Base-by-base conservation (phyloP, 1,139 yeast genomes). In the Ogataea hybrid region DNA sequence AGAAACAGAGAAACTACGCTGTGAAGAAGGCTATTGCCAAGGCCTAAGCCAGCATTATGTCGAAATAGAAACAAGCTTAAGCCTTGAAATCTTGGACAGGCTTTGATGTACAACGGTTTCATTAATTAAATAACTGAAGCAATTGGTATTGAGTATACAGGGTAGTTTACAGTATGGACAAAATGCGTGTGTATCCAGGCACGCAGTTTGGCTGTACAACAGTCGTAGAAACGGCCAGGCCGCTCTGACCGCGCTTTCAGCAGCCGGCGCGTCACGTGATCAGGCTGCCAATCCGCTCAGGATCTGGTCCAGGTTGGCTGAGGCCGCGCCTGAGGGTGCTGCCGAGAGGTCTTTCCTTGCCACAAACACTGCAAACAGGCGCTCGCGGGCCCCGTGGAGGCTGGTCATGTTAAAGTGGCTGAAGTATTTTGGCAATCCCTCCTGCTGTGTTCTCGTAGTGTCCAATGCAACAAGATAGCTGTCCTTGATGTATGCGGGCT, bases 1-100 rank as follows among this genome's bases (percentile, higher is more conserved):
- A 86, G 86, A 92, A 89, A 83, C 96, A 90, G 81, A 88, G 88
- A 77, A 85, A 92, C 79, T 83, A 71, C 70, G 89, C 92, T 74
- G 90, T 90, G 68, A 86, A 85, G 79, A 90, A 88, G 77, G 87
- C 86, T 67, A 75, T 79, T 62, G 92, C 94, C 65, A 86, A 85
- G 80, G 94, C 94, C 75, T 84, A 82, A 77, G 63, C 61, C 38
- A 20, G 41, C 28, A 16, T 39, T 34, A 28, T 38, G 72, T 79
- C 39, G 39, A 37, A 23, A 37, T 37, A 37, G 41, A 37, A 37
- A 32, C 29, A 37, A 30, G 20, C 20, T 14, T 32, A 23, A 30
- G 43, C 32, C 46, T 35, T 32, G 29, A 21, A 42, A 23, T 32
- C 22, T 27, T 31, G 46, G 35, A 32, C 39, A 41, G 46, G 44